phyloP scores from a whole-genome alignment of 768 basidiomycete genomes.

The Serendipita sp. region DNA sequence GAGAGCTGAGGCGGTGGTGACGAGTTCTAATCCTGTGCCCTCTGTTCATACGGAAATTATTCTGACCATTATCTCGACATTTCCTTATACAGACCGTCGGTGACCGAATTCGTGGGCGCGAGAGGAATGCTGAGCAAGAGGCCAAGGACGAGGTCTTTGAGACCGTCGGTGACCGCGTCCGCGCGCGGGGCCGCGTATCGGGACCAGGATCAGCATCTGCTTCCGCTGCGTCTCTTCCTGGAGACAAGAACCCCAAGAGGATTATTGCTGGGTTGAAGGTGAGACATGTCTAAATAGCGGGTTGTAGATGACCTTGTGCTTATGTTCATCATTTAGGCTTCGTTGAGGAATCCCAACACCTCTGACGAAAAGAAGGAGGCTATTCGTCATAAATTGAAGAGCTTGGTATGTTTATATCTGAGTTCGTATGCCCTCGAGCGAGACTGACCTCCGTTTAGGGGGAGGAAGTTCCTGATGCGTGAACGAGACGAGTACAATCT shows the following conservation, averaged over 20 bases:
- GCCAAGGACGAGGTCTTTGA: slow-evolving; percentile 10
- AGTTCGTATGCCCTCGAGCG: neutral
- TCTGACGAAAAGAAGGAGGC: slow-evolving; percentile 7
- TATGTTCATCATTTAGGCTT: neutral
- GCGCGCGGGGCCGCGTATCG: slow-evolving; percentile 1
- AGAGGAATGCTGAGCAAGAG: slow-evolving; percentile 9
- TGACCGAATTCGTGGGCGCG: slow-evolving; percentile 7
- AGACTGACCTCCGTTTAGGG: neutral
- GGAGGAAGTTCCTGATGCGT: neutral
- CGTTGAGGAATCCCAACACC: slow-evolving; percentile 8
- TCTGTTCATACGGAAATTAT: too few species aligned
- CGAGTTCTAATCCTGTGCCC: neutral
- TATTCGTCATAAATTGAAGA: slow-evolving; percentile 3
- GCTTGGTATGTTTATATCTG: neutral
- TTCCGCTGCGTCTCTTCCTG: neutral
- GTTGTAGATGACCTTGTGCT: neutral
- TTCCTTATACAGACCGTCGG: slow-evolving; percentile 3
- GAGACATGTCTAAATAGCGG: too few species aligned
- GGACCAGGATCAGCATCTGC: neutral
- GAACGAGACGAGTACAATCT: neutral
- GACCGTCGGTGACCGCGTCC: slow-evolving; percentile 10
- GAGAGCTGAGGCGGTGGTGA: neutral
- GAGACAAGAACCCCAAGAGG: slow-evolving; percentile 9
- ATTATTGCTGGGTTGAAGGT: slow-evolving; percentile 9
- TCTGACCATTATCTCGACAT: neutral